phyloP scores from a whole-genome alignment of 768 basidiomycete species.

The Tricholoma terreum region DNA sequence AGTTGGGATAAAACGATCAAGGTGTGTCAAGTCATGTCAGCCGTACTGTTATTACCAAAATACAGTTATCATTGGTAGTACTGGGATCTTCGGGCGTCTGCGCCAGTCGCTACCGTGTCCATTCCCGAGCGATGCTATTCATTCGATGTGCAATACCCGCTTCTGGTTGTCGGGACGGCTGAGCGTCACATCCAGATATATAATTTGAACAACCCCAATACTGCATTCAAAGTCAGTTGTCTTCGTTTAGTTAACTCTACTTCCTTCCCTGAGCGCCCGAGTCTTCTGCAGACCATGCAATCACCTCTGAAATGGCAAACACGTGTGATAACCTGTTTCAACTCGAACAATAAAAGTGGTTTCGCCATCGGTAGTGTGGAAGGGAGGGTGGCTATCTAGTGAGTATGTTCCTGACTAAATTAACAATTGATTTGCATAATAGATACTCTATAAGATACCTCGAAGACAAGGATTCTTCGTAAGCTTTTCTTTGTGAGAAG shows the following conservation, averaged over 20 bases:
- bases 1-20: constrained; percentile 98
- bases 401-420: constrained; percentile 29
- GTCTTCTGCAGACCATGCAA: constrained; percentile 54
- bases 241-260: background rate
- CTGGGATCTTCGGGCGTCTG: constrained; percentile 84
- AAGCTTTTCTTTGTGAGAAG: constrained; percentile 15
- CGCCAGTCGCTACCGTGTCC: constrained; percentile 71
- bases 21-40: constrained; percentile 40
- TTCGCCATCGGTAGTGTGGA: constrained; percentile 87
- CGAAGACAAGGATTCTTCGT: constrained; percentile 79
- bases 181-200: constrained; percentile 90
- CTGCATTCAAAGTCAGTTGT: constrained; percentile 65
- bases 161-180: constrained; percentile 92
- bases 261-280: background rate
- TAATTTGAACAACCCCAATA: constrained; percentile 79
- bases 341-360: constrained; percentile 58
- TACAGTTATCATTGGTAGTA: constrained; percentile 52
- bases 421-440: background rate
- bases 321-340: constrained; percentile 81
- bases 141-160: constrained; percentile 75
- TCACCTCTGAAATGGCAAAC: constrained; percentile 96
- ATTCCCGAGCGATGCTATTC: constrained; percentile 89
- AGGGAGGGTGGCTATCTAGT: constrained; percentile 96
- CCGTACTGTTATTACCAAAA: background rate
- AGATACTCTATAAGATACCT: constrained; percentile 55